Conservation (phyloP, 2,329 filamentous ascomycete species). For the Elsinoe australis region DNA sequence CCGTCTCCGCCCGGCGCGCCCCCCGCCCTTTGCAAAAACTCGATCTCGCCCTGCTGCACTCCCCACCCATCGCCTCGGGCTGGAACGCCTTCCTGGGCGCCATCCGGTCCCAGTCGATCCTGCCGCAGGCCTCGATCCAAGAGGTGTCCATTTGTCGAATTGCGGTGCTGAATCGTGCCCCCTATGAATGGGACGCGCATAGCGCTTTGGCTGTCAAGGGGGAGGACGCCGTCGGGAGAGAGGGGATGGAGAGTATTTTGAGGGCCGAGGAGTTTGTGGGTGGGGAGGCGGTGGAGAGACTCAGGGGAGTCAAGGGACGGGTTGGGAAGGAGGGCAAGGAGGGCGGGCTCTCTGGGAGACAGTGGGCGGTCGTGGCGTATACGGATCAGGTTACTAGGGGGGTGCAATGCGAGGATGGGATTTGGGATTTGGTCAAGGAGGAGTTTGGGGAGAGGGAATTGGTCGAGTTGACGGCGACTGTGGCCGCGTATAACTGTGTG, state of each 20-base stretch:
- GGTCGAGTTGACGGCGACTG: slow-evolving; percentile 32
- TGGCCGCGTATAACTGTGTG: slow-evolving; percentile 34
- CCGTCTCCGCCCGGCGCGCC: slow-evolving; percentile 57
- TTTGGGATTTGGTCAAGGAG: slow-evolving; percentile 28
- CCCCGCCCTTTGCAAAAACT: slow-evolving; percentile 65
- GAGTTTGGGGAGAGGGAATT: slow-evolving; percentile 27
- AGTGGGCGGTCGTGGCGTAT: slow-evolving; percentile 30
- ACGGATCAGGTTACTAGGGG: slow-evolving; percentile 30
- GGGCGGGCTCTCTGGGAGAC: slow-evolving; percentile 25
- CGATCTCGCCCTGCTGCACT: slow-evolving; percentile 69
- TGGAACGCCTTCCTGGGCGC: slow-evolving; percentile 62
- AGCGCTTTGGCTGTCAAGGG: slow-evolving; percentile 29
- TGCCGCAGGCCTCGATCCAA: slow-evolving; percentile 25
- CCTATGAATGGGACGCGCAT: slow-evolving; percentile 33
- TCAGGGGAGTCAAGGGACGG: slow-evolving; percentile 25
- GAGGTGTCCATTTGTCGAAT: slow-evolving; percentile 33
- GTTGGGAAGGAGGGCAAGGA: slow-evolving; percentile 14
- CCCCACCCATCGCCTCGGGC: slow-evolving; percentile 65
- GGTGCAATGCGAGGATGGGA: slow-evolving; percentile 26
- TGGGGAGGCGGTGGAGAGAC: slow-evolving; percentile 25
- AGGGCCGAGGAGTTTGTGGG: slow-evolving; percentile 23
- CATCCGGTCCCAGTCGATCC: slow-evolving; percentile 31
- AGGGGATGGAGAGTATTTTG: slow-evolving; percentile 15
- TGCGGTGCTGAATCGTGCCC: slow-evolving; percentile 31
- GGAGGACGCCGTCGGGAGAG: slow-evolving; percentile 20